Percentiles rank a stretch among this genome's conserved stretches.
These are phyloP conservation scores for Aspergillus aculeatus DNA, from an alignment of 2,329 filamentous ascomycete genomes.

Conservation along the genomic window DNA sequence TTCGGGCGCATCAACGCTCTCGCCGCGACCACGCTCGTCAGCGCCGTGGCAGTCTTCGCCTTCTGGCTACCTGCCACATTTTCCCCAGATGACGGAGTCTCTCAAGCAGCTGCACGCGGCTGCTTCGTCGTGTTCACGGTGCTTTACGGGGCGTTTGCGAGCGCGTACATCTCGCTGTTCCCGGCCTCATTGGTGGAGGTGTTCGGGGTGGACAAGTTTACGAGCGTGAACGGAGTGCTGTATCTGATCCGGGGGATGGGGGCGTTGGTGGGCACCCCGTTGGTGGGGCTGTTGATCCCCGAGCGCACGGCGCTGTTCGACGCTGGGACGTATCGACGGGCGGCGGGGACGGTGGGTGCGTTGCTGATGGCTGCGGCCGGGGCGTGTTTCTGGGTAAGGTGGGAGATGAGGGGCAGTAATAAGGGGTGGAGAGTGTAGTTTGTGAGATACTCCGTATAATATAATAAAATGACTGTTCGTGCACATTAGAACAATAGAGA, in stretches of 20 bases:
- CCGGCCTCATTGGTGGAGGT: conserved; percentile 42
- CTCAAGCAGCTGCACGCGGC: conserved; percentile 16
- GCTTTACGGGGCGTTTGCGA: conserved; percentile 39
- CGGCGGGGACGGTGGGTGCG: conserved; percentile 25
- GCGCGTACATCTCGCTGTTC: conserved; percentile 43
- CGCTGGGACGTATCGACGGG: conserved; percentile 24
- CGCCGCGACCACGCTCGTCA: conserved; percentile 33
- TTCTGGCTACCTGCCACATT: conserved; percentile 29
- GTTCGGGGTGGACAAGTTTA: conserved; percentile 40
- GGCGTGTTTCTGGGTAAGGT: conserved; percentile 3
- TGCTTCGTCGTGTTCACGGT: conserved; percentile 34
- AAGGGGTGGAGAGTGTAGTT: not conserved
- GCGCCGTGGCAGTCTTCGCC: conserved; percentile 28
- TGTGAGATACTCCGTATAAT: no score
- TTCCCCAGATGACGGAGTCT: not conserved
- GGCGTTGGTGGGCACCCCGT: conserved; percentile 40
- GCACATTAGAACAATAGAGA: not conserved
- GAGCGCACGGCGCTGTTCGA: conserved; percentile 19
- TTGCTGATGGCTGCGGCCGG: conserved; percentile 24
- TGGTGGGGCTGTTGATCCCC: conserved; percentile 29
- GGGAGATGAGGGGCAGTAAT: not conserved
- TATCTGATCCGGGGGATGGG: conserved; percentile 41
- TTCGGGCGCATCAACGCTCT: conserved; percentile 43
- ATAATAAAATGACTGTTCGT: not conserved
- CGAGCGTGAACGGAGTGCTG: conserved; percentile 39